Evolutionary conservation across 2,329 filamentous ascomycete genomes (phyloP).

Genomic region (Ophiocordyceps camponoti-saundersi): DNA sequence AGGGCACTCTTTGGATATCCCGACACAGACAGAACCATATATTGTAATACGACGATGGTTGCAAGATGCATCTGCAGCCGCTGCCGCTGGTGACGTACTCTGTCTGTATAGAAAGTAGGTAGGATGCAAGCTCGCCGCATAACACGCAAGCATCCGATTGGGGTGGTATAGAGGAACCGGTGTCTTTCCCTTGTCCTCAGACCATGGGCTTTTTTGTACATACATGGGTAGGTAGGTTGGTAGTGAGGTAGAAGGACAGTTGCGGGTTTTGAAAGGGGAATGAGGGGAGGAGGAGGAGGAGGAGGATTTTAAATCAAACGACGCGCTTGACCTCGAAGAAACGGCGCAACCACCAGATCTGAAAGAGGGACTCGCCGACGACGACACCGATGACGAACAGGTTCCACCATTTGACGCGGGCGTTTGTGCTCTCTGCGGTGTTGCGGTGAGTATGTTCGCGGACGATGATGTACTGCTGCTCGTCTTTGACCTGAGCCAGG

Average conservation of each 20-base stretch:
- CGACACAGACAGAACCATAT: neutral
- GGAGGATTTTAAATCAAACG: constrained; percentile 23
- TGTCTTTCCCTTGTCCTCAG: no score
- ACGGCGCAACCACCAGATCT: constrained; percentile 97
- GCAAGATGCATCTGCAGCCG: neutral
- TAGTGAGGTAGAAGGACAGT: no score
- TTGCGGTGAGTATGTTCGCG: constrained; percentile 94
- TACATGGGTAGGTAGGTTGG: no score
- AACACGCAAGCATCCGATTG: no score
- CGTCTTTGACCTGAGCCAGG: constrained; percentile 85
- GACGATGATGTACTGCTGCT: constrained; percentile 92
- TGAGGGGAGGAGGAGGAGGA: neutral
- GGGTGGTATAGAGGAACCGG: no score
- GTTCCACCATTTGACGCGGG: constrained; percentile 98
- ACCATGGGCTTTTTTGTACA: no score
- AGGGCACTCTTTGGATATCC: neutral
- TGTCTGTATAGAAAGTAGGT: neutral
- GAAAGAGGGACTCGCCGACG: constrained; percentile 84
- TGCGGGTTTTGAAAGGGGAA: neutral
- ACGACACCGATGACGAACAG: constrained; percentile 86
- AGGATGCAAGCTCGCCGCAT: no score
- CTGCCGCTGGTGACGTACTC: neutral
- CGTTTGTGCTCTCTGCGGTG: constrained; percentile 96
- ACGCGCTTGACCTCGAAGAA: constrained; percentile 82
- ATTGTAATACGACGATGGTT: neutral